Conservation (phyloP, 2,329 filamentous ascomycete species). For the Claviceps arundinis region DNA sequence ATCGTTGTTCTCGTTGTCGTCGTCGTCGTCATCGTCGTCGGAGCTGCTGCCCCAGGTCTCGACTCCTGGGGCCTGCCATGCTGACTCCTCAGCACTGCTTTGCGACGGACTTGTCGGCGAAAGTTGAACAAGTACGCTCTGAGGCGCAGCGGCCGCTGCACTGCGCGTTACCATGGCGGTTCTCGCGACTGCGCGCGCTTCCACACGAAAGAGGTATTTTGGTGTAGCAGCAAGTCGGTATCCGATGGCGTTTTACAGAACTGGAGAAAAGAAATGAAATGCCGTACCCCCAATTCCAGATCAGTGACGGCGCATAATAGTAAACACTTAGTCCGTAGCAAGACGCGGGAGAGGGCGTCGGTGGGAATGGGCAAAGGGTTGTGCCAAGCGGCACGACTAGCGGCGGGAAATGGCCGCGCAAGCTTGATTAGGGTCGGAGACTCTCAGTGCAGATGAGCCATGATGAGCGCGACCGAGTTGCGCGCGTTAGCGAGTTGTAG, state of each 20-base stretch:
- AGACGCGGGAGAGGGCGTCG: neutral
- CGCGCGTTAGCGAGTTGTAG: too few relatives aligned
- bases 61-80: neutral
- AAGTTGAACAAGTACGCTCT: neutral
- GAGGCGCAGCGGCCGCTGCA: neutral
- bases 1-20: neutral
- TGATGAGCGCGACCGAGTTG: too few relatives aligned
- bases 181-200: neutral
- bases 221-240: too few relatives aligned
- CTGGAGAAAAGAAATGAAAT: neutral
- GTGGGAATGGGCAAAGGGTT: too few relatives aligned
- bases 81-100: neutral
- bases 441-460: too few relatives aligned
- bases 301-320: neutral
- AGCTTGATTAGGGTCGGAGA: too few relatives aligned
- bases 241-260: neutral
- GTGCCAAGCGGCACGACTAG: too few relatives aligned
- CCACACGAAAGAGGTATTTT: neutral
- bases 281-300: neutral
- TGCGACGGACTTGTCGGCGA: neutral
- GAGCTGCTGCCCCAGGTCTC: conserved; percentile 2
- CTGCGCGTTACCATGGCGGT: neutral
- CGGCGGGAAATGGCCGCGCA: too few relatives aligned
- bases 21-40: neutral
- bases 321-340: neutral